Conservation (phyloP, 1,284 basidiomycete genomes). For the Trichosporon inkin region DNA sequence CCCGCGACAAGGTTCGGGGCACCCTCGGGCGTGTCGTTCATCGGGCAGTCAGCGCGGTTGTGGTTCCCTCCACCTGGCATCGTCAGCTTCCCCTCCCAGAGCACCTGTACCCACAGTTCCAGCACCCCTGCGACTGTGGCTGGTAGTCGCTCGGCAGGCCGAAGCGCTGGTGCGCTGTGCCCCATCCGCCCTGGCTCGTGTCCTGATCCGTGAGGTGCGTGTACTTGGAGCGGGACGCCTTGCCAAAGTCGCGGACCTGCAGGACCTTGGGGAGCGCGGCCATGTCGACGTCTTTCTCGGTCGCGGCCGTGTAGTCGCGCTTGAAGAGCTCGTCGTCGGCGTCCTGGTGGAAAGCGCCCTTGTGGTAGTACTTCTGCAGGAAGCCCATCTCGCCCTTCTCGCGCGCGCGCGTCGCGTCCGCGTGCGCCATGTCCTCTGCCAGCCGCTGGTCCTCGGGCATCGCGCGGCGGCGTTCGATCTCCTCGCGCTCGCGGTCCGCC, state of each 20-base stretch:
- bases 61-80: constrained; percentile 70
- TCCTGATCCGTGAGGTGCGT: constrained; percentile 94
- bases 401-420: constrained; percentile 66
- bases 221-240: constrained; percentile 59
- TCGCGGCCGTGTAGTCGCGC: constrained; percentile 85
- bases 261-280: constrained; percentile 85
- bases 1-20: constrained; percentile 34
- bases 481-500: constrained; percentile 76
- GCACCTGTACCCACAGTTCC: constrained; percentile 58
- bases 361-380: constrained; percentile 98
- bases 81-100: constrained; percentile 1
- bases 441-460: constrained; percentile 87
- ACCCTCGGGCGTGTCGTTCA: constrained; percentile 25
- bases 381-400: constrained; percentile 71
- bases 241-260: constrained; percentile 94
- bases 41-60: constrained; percentile 61
- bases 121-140: constrained; percentile 66
- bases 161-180: constrained; percentile 57
- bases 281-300: constrained; percentile 78
- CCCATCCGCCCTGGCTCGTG: constrained; percentile 75
- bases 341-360: constrained; percentile 95
- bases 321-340: constrained; percentile 85
- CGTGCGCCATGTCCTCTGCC: constrained; percentile 82
- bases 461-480: constrained; percentile 82
- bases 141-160: constrained; percentile 53